Evolutionary conservation across 345 rosid genomes (phyloP), one percentile per base, ranked within the genome.

Genomic region (Crucihimalaya himalaica): DNA sequence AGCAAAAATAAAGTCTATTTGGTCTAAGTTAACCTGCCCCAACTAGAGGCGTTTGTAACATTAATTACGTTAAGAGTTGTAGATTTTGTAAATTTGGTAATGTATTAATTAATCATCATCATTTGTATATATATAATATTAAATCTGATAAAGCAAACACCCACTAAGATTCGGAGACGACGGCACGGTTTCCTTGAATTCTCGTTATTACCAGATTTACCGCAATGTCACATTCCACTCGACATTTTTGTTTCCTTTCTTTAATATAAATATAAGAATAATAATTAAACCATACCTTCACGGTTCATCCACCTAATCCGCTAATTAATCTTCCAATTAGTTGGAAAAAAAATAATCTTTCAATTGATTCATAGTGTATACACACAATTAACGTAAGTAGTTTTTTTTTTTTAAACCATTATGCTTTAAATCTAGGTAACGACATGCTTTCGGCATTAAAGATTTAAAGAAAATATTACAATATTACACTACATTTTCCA

Each of bases 141-240:
- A 43, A 76, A 42, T 61, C 6, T 47, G 13, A 8, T 31, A 48
- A 69, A 69, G 59, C 64, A 37, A 60, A 61, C 57, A 56, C 32
- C 75, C 67, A 64, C 76, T 76, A 28, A 64, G 80, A 63, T 55
- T 70, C 61, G 53, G 54, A 64, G 66, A 62, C 57, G 75, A 63
- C 75, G 70, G 66, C 71, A 63, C 20, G 40, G 54, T 63, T 76
- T 63, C 59, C 51, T 76, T 53, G 42, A 68, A 23, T 53, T 70
- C 66, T 76, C 53, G 65, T 53, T 52, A 62, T 42, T 70, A 70
- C 46, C 80, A 53, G 60, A 37, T 63, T 76, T 59, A 77, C 75
- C 58, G 59, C 59, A 46, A 62, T 46, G 75, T 69, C 66, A 77
- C 72, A 63, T 70, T 70, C 80, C 76, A 77, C 62, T 76, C 59